Evolutionary conservation across 805 yeast species (phyloP).

Genomic region (Pichia eremophila): DNA sequence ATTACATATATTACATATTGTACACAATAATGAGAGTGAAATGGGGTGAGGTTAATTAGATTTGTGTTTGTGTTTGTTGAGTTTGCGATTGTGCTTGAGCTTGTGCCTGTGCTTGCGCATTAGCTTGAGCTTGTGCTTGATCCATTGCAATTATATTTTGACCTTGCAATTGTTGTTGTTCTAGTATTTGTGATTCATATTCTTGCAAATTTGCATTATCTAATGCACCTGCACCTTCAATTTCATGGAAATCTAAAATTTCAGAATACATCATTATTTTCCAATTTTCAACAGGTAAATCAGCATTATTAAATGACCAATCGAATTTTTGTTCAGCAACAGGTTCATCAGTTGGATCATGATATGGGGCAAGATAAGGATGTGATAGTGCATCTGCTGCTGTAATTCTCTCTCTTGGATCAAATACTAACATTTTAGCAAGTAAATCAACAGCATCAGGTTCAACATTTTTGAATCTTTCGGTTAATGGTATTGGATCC

Average conservation of each 20-base stretch:
- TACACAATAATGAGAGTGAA: too few relatives aligned
- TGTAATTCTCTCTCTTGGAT: constrained; percentile 87
- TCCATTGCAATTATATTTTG: constrained; percentile 8
- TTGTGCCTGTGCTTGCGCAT: neutral
- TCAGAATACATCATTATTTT: constrained; percentile 98
- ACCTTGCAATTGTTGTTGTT: constrained; percentile 18
- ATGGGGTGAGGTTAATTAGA: too few relatives aligned
- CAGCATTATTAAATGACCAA: constrained; percentile 98
- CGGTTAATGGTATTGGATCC: constrained; percentile 81
- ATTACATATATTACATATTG: too few relatives aligned
- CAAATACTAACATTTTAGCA: constrained; percentile 86
- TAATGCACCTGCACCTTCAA: constrained; percentile 37
- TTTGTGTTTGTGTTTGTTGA: neutral
- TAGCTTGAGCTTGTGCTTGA: constrained; percentile 5
- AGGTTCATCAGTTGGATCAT: constrained; percentile 97
- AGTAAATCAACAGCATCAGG: constrained; percentile 83
- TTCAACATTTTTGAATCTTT: constrained; percentile 70
- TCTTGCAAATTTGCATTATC: constrained; percentile 11
- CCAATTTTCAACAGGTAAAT: constrained; percentile 96
- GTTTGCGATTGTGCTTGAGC: constrained; percentile 1
- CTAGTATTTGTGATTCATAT: constrained; percentile 17
- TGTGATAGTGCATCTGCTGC: constrained; percentile 87
- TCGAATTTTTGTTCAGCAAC: constrained; percentile 86
- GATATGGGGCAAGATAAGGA: constrained; percentile 89
- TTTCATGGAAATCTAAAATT: constrained; percentile 91